Percentiles rank a stretch among this genome's conserved stretches.
Evolutionary conservation across 257 asterid genomes (phyloP).

Genomic region (Paulownia fortunei): DNA sequence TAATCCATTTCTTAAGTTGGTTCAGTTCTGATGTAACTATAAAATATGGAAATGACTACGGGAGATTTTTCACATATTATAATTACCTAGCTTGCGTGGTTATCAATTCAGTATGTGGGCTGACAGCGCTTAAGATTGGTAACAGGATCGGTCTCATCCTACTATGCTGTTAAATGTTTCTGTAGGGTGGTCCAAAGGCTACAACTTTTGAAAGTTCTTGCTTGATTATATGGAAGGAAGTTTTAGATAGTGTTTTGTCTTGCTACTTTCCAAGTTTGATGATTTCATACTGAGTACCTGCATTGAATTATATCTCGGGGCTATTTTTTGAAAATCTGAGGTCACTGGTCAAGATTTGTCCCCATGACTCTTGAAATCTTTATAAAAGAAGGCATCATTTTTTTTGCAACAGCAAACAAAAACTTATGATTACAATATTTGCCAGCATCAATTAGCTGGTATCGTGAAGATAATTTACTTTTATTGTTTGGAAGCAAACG

Average conservation of each 20-base stretch:
- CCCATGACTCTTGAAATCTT: not conserved
- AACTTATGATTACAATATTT: no score
- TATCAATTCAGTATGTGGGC: constrained; percentile 6
- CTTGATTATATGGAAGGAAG: not conserved
- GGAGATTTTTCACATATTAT: not conserved
- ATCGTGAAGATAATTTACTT: not conserved
- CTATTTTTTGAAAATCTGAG: constrained; percentile 7
- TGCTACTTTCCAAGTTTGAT: not conserved
- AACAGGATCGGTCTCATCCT: not conserved
- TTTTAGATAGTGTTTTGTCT: not conserved
- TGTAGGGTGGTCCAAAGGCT: constrained; percentile 17
- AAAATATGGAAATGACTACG: not conserved
- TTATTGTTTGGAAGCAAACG: not conserved
- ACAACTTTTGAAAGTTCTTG: constrained; percentile 9
- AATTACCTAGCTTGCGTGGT: not conserved
- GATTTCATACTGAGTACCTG: not conserved
- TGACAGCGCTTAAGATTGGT: not conserved
- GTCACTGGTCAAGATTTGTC: not conserved
- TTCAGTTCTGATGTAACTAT: constrained; percentile 2
- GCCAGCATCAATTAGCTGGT: not conserved
- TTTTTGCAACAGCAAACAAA: not conserved
- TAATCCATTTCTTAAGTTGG: not conserved
- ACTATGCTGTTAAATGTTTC: not conserved
- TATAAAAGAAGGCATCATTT: not conserved
- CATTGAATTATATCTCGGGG: not conserved